Base-by-base conservation (phyloP, 176 grass and related monocot species). In the Secale cereale region DNA sequence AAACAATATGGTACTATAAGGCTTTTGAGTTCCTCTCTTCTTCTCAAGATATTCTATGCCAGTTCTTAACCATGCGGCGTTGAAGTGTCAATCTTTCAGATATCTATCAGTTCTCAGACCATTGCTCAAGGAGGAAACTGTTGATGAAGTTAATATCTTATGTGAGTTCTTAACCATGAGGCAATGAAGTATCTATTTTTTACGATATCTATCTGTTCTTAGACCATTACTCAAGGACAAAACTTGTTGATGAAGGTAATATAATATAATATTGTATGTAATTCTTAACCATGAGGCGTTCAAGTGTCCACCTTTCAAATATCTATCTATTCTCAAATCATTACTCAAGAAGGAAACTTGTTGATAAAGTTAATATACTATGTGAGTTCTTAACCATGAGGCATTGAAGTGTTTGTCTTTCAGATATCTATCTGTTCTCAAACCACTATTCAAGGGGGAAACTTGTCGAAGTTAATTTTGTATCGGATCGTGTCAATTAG, bases 11-110 rank as follows among this genome's bases (percentile, higher is more conserved):
- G 92, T 78, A 59, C n/a, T n/a, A 45, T 20, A 83, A 68, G 62
- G 81, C 86, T 39, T 84, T 88, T 65, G 78, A 94, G 12, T 86
- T 87, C 75, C 90, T 94, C 46, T 89, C 76, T 48, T 89, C 83
- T 56, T 70, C 90, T 43, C 86, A 97, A 13, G 92, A 94, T 71
- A 72, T 90, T 39, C 78, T 90, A 45, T 97, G 88, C 14, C 88
- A 94, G 82, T 97, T 91, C 82, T 80, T 98, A 61, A 85, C 88
- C 7, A 50, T 64, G 60, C 87, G 88, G 22, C 86, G 92, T 50
- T 86, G 92, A 79, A 94, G 80, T 81, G 88, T 94, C 37, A 90
- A 90, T 30, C 88, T 97, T 76, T 81, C 65, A 32, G 94, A 97
- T 89, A 37, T 97, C 46, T 94, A 92, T 78, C 75, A 94, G 48